Base-by-base conservation (phyloP, 805 yeast genomes). In the Pichia phayaonensis region DNA sequence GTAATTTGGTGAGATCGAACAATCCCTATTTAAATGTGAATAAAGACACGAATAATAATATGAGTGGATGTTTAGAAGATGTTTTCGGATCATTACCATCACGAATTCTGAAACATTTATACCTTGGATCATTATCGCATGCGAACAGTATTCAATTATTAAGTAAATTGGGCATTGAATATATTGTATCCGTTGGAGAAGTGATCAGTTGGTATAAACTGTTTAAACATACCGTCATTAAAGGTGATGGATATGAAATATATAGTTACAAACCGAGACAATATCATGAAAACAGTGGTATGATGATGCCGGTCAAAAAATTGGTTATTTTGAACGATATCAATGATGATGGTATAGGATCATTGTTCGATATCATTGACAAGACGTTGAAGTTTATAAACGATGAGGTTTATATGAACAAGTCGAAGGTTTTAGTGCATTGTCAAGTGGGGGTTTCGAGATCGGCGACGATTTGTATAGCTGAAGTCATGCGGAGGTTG, bases 361-460 rank as follows among this genome's bases (percentile, higher is more conserved):
- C 86, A 50, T 69, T 90, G 45, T 73, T 84, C 0, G 68, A 69
- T 38, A 76, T 84, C 4, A 70, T 90, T 42, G 80, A 82, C 15
- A 74, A 74, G 40, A 82, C 90, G 22, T 69, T 92, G 40, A 70
- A 76, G 1, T 87, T 81, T 60, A 78, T 90, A 16, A 34, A 34
- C 47, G 84, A 86, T 48, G 75, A 72, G 26, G 77, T 79, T 20
- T 69, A 71, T 55, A 56, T 64, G 21, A 56, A 57, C 1, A 68
- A 67, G 38, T 79, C 79, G 22, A 77, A 76, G 44, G 80, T 83
- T 2, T 71, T 92, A 53, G 90, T 92, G 12, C 98, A 92, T 65
- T 92, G 98, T 60, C 86, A 95, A 61, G 97, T 89, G 45, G 98
- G 98, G 0, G 98, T 92, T 4, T 87, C 96, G 0, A 72, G 98